These are phyloP conservation scores for Eucalyptus sideroxylon DNA, from an alignment of 345 rosid genomes.

Conservation along the genomic window DNA sequence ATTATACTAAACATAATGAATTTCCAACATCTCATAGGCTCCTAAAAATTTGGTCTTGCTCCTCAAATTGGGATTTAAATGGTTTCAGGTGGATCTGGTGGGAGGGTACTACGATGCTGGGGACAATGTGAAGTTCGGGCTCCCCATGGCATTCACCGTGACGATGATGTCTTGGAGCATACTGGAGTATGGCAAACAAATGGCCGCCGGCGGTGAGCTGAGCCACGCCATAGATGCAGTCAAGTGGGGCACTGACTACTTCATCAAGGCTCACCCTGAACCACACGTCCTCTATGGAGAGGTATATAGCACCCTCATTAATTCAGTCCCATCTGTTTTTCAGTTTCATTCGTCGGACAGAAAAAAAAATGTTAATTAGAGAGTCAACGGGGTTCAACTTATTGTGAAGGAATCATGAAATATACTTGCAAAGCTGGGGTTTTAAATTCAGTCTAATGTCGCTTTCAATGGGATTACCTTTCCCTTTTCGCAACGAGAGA, in stretches of 20 bases:
- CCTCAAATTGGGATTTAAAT: neutral
- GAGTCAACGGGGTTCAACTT: neutral
- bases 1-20: neutral
- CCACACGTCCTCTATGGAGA: conserved; percentile 94
- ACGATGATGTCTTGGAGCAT: conserved; percentile 99
- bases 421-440: neutral
- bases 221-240: conserved; percentile 78
- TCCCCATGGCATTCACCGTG: conserved; percentile 96
- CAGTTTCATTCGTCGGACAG: neutral
- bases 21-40: neutral
- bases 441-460: neutral
- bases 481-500: neutral
- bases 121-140: conserved; percentile 97
- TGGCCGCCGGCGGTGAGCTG: conserved; percentile 70
- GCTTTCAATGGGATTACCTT: neutral
- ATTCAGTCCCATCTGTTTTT: neutral
- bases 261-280: conserved; percentile 94
- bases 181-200: conserved; percentile 76
- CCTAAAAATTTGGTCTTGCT: neutral
- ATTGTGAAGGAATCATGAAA: neutral
- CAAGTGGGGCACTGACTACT: conserved; percentile 96
- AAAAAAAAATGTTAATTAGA: neutral
- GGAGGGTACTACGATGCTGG: conserved; percentile 99
- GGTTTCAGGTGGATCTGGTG: conserved; percentile 76
- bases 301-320: conserved; percentile 15